Evolutionary conservation across 352 stramenopile genomes (phyloP), one percentile per base, ranked within the genome.

Genomic region (Phytophthora tentaculata): DNA sequence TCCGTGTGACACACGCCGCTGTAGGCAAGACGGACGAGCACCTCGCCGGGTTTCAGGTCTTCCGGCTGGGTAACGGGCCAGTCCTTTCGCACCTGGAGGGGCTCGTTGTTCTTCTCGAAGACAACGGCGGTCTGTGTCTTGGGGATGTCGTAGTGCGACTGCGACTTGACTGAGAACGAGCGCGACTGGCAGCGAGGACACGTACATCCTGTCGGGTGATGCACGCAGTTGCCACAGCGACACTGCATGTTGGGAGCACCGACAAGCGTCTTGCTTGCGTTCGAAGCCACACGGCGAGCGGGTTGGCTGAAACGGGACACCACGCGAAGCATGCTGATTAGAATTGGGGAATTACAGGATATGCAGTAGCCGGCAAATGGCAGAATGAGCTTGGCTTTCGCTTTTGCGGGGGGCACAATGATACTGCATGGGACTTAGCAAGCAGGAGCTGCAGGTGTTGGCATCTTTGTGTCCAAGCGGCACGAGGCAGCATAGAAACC

Each of bases 21-120:
- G 64, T 80, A 82, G 2, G 76, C 76, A 2, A 84, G 61, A n/a
- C 76, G 76, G 41, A 84, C 76, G 28, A 84, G 64, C 57, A 84
- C 73, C 57, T 84, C 64, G 26, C 77, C 76, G 0, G 76, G 66
- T 52, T 75, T 73, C 57, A 84, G 67, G 26, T 81, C 69, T 3
- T 76, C 32, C 7, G 64, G 73, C 49, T 84, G 76, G 0, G 65
- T 65, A 10, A 84, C 76, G 0, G 76, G 76, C 69, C 73, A 81
- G 67, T 81, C 66, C 60, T 69, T 76, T 49, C 71, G 71, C 17
- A 84, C 73, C 22, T 81, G 77, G 9, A 84, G 65, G 2, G 73
- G 77, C 19, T 68, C 71, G 49, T 72, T 75, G 65, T 79, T 76
- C 55, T 80, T 60, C 61, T 84, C 77, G 32, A 82, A 84, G 0